Percentiles rank a stretch among this genome's conserved stretches.
Conservation (phyloP, 1,284 basidiomycete species). For the Trichosporon sp. region DNA sequence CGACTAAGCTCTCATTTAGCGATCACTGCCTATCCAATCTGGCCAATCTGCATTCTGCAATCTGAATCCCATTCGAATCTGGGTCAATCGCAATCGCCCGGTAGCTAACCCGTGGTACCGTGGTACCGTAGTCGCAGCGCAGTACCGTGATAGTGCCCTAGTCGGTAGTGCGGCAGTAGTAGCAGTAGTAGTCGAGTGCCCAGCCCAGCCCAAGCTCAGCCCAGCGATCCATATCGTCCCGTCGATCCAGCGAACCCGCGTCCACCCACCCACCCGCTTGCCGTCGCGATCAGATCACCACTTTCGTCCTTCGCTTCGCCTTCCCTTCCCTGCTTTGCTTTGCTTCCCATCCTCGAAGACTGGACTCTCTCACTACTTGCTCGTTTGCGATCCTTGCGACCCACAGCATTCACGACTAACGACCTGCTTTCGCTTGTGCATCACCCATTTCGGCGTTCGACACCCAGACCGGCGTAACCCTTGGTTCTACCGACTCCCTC, state of each 20-base stretch:
- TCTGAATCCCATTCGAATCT: background rate
- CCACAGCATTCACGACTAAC: background rate
- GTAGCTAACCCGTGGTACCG: too few species aligned
- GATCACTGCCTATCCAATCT: background rate
- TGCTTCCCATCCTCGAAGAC: background rate
- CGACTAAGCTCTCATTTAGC: conserved; percentile 1
- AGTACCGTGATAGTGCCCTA: too few species aligned
- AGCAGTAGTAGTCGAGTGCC: too few species aligned
- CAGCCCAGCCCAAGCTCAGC: background rate
- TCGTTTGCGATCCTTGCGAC: background rate
- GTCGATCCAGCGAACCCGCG: background rate
- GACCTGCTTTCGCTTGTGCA: background rate
- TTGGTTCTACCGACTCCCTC: background rate
- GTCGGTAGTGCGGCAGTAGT: too few species aligned
- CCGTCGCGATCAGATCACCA: background rate
- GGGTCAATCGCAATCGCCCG: background rate
- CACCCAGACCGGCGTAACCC: background rate
- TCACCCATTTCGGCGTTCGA: background rate
- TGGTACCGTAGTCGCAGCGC: too few species aligned
- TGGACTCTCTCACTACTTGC: background rate
- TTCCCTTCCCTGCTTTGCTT: background rate
- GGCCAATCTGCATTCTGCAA: background rate
- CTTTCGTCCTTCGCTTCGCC: too few species aligned
- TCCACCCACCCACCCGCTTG: background rate
- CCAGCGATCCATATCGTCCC: background rate